Evolutionary conservation across 2,329 filamentous ascomycete genomes (phyloP).

Genomic region (Zalaria sp.): DNA sequence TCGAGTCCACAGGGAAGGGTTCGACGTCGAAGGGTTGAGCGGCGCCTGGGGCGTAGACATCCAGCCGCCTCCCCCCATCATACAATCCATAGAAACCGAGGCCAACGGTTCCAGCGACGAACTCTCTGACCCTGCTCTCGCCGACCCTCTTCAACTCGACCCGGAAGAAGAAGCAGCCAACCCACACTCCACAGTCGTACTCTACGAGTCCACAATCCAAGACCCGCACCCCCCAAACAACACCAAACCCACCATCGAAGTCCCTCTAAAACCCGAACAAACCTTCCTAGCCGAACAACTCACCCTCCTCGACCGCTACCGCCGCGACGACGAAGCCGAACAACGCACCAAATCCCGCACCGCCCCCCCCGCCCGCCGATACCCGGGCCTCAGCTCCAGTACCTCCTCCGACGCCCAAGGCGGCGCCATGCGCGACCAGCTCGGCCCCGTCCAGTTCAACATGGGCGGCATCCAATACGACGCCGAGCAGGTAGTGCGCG

Average conservation of each 20-base stretch:
- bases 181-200: slow-evolving; percentile 10
- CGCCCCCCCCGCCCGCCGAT: slow-evolving; percentile 1
- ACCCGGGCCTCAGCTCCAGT: slow-evolving; percentile 7
- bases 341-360: slow-evolving; percentile 17
- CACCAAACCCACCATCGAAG: slow-evolving; percentile 16
- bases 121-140: neutral
- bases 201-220: slow-evolving; percentile 15
- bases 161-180: neutral
- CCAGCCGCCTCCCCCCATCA: slow-evolving; percentile 3
- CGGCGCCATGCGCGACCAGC: slow-evolving; percentile 54
- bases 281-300: slow-evolving; percentile 40
- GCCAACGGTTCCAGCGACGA: slow-evolving; percentile 6
- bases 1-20: slow-evolving; percentile 75
- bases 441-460: slow-evolving; percentile 92
- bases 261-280: slow-evolving; percentile 19
- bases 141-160: no score
- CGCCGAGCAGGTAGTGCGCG: slow-evolving; percentile 82
- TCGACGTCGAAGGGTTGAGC: slow-evolving; percentile 79
- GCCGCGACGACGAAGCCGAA: slow-evolving; percentile 42
- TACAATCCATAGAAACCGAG: slow-evolving; percentile 34
- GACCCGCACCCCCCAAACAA: slow-evolving; percentile 17
- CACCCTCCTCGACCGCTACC: slow-evolving; percentile 55
- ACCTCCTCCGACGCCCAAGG: slow-evolving; percentile 22
- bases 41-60: slow-evolving; percentile 50
- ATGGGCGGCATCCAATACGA: slow-evolving; percentile 89